Percentiles rank a stretch among this genome's conserved stretches.
phyloP scores from a whole-genome alignment of 495 filamentous ascomycete genomes.

The Mycothermus thermophilus region DNA sequence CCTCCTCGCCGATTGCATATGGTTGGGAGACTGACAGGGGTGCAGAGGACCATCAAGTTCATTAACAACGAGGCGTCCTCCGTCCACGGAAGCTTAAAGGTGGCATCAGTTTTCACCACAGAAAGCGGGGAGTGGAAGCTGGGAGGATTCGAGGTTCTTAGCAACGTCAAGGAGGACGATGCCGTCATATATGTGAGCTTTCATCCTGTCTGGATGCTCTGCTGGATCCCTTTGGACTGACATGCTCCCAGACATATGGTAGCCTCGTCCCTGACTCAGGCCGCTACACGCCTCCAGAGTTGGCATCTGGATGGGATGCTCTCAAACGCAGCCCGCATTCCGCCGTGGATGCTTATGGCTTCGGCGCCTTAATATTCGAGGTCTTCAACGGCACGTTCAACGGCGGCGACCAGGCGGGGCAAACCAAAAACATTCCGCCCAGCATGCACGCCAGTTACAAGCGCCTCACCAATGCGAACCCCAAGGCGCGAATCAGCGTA shows the following conservation, averaged over 20 bases:
- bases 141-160: slow-evolving; percentile 82
- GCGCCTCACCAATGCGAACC: slow-evolving; percentile 72
- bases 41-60: slow-evolving; percentile 78
- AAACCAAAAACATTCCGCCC: slow-evolving; percentile 75
- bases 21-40: too few relatives aligned
- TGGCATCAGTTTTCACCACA: slow-evolving; percentile 75
- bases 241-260: slow-evolving; percentile 52
- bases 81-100: slow-evolving; percentile 72
- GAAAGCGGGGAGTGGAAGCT: slow-evolving; percentile 98
- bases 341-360: slow-evolving; percentile 75
- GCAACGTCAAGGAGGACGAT: slow-evolving; percentile 90
- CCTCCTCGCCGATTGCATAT: too few relatives aligned
- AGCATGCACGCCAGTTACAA: slow-evolving; percentile 84
- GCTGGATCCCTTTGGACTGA: slow-evolving; percentile 1
- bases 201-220: not conserved
- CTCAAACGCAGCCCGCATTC: slow-evolving; percentile 71
- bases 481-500: slow-evolving; percentile 72
- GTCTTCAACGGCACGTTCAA: slow-evolving; percentile 75
- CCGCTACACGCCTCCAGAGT: slow-evolving; percentile 73
- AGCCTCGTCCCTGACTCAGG: slow-evolving; percentile 71
- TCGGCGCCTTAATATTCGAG: slow-evolving; percentile 74
- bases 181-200: slow-evolving; percentile 66
- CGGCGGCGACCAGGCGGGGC: slow-evolving; percentile 59
- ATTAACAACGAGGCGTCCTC: slow-evolving; percentile 88
- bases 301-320: slow-evolving; percentile 71